Evolutionary conservation across 176 grass and related monocot species (phyloP), one percentile per base, ranked within the genome.

Genomic region (Rhynchospora pubera): DNA sequence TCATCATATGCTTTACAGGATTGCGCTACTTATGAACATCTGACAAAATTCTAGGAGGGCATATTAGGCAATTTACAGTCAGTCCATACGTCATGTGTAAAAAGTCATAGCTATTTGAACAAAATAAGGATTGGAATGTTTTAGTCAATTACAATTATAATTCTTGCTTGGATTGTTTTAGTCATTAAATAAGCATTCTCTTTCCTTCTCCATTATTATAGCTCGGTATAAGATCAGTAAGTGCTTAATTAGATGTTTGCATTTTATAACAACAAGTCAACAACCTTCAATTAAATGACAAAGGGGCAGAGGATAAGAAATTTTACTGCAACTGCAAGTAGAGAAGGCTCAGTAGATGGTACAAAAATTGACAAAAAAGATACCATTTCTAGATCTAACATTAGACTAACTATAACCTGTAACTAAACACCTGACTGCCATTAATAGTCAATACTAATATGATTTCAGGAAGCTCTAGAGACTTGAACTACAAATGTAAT

Each of bases 401-500:
- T 39, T 39, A 39, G 34, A 39, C 34, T 39, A 39, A 70, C 70
- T 46, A 74, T 52, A 53, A 26, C 71, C 22, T 75, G 22, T 75
- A 75, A 68, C 34, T 3, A 39, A 39, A 16, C 47, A 51, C 48
- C 47, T 22, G 12, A 47, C 1, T 23, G 43, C 71, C 22, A 53
- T 30, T 75, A 75, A 24, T 12, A 75, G 15, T 53, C 47, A 15
- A 30, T 47, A 53, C 2, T 22, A 19, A 16, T 23, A 75, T 16
- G 22, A 58, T 16, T 7, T 11, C 44, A 66, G 76, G 65, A 21
- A 52, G 76, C 57, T 2, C 44, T 60, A 77, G 88, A 67, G 69
- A 89, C 16, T 90, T 88, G 65, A 9, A 90, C 86, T 4, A 5
- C 63, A 7, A 84, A 44, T 53, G 68, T 50, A 10, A 77, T 74